Base-by-base conservation (phyloP, 352 stramenopile species). In the Phytophthora megakarya region DNA sequence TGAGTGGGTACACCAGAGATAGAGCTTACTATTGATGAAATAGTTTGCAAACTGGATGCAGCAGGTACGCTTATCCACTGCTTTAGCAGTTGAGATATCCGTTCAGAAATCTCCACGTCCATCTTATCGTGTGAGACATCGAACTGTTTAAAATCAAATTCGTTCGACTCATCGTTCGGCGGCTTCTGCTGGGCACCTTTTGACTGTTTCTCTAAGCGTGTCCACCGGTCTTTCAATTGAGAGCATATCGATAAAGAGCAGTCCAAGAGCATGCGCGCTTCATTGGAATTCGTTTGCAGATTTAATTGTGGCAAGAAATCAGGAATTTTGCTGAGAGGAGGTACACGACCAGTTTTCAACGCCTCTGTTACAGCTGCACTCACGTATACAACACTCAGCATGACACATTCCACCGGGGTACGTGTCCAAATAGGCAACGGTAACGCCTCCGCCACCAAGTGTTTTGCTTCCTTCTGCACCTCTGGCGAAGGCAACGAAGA, bases 331-430 rank as follows among this genome's bases (percentile, higher is more conserved):
- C 50, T 21, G 7, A 55, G 50, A 11, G n/a, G 44, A 61, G n/a
- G 10, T 1, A 32, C 19, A 11, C 19, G 8, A 23, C 18, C 38
- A 35, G 37, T 25, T 22, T 61, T 78, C 30, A 90, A 35, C 0
- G 60, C 78, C 25, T 81, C 65, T 6, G 53, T 75, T 2, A 79
- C 80, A 9, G 84, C 84, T 47, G 80, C 73, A 32, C 79, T 89
- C 9, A 93, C 70, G 38, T 93, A 93, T 9, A 86, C 37, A 18
- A 90, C 70, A 40, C 82, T 89, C 3, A 93, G 61, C 15, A 88
- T 76, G 1, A 93, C 72, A 23, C 84, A 93, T 39, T 88, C 79
- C 30, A 85, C 76, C 6, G 79, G 56, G 16, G 61, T 82, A 40
- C 80, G 78, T 8, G 72, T 84, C 85, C 85, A 94, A 44, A 94